Conservation (phyloP, 768 basidiomycete genomes). For the Termitomyces sp. region DNA sequence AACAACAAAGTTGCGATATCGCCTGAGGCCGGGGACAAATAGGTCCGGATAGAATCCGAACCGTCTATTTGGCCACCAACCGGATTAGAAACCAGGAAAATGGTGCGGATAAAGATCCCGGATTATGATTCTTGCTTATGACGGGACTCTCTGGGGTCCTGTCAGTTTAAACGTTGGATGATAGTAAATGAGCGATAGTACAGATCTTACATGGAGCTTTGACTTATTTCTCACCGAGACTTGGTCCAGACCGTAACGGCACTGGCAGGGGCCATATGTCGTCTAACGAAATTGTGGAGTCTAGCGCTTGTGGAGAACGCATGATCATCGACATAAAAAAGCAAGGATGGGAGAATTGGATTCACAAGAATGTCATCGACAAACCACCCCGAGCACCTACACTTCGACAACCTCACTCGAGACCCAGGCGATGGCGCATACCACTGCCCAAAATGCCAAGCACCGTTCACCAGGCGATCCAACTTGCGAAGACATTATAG, state of each 20-base stretch:
- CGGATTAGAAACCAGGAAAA: neutral
- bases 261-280: neutral
- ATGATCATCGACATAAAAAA: neutral
- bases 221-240: neutral
- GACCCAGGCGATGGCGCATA: neutral
- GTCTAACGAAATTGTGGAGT: neutral
- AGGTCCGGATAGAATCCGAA: no score
- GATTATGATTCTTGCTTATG: neutral
- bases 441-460: neutral
- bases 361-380: neutral
- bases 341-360: neutral
- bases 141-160: neutral
- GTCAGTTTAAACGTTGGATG: neutral
- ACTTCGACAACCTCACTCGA: neutral
- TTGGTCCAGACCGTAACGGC: neutral
- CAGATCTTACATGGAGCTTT: neutral
- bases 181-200: neutral
- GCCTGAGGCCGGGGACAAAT: no score
- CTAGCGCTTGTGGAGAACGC: neutral
- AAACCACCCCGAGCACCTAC: neutral
- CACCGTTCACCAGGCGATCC: neutral
- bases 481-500: neutral
- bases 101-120: neutral
- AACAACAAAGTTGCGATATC: no score
- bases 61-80: no score